Percentiles rank a stretch among this genome's conserved stretches.
These are phyloP conservation scores for Hawksworthiomyces lignivorus DNA, from an alignment of 2,329 filamentous ascomycete species.

Conservation along the genomic window DNA sequence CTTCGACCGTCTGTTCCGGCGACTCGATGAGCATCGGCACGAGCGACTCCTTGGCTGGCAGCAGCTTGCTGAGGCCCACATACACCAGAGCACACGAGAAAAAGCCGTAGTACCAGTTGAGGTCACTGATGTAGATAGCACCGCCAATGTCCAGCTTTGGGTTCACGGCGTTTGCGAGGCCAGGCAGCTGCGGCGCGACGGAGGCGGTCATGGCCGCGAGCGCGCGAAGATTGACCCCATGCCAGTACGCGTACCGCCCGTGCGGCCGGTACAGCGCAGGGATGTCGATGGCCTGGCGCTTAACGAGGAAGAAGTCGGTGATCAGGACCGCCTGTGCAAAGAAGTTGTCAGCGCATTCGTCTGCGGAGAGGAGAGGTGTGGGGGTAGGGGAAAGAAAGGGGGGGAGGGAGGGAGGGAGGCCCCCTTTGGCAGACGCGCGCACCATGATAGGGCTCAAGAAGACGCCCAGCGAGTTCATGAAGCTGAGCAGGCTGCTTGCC, in stretches of 20 bases:
- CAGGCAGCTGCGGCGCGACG: constrained; percentile 17
- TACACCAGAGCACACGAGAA: too few relatives aligned
- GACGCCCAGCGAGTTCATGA: constrained; percentile 53
- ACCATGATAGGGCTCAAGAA: constrained; percentile 60
- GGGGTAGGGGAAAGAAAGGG: too few relatives aligned
- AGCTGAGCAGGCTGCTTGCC: constrained; percentile 51
- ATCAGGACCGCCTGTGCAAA: constrained; percentile 30
- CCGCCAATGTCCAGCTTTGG: constrained; percentile 19
- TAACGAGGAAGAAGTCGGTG: constrained; percentile 19
- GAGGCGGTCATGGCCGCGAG: constrained; percentile 15
- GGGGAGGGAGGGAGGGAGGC: too few relatives aligned
- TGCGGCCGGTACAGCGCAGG: constrained; percentile 26
- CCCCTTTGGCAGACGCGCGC: too few relatives aligned
- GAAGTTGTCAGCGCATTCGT: too few relatives aligned
- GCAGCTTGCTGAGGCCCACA: too few relatives aligned
- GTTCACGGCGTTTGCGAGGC: constrained; percentile 19
- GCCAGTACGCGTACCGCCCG: constrained; percentile 36
- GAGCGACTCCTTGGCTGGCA: too few relatives aligned
- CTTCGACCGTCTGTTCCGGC: too few relatives aligned
- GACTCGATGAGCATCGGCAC: too few relatives aligned
- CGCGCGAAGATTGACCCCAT: constrained; percentile 16
- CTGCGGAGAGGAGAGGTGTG: too few relatives aligned
- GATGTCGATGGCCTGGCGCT: constrained; percentile 13
- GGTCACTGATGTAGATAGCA: constrained; percentile 25
- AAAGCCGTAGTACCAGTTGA: constrained; percentile 31